Evolutionary conservation across 805 yeast genomes (phyloP).

Genomic region (Sugiyamaella floridensis): DNA sequence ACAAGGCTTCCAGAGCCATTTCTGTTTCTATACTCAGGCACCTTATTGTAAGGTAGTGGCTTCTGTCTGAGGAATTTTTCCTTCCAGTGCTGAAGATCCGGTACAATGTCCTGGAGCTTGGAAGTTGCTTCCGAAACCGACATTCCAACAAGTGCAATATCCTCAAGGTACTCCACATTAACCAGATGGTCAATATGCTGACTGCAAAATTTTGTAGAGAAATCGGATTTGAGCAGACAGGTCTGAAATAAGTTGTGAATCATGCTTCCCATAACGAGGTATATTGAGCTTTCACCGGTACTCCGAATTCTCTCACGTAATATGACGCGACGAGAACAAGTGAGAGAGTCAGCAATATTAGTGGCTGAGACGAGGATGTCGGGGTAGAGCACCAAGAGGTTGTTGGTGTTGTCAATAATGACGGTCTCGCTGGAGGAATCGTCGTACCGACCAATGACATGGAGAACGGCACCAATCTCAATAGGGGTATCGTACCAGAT

Average conservation of each 20-base stretch:
- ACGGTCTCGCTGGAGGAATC: constrained; percentile 19
- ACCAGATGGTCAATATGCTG: constrained; percentile 27
- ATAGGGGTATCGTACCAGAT: constrained; percentile 25
- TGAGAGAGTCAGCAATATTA: constrained; percentile 63
- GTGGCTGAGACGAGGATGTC: constrained; percentile 81
- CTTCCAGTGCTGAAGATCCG: constrained; percentile 26
- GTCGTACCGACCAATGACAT: constrained; percentile 27
- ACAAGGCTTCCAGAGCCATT: constrained; percentile 34
- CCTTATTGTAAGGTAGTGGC: neutral
- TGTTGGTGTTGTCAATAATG: constrained; percentile 48
- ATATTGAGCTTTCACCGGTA: constrained; percentile 51
- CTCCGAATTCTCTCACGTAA: constrained; percentile 51
- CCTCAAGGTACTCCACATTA: constrained; percentile 19
- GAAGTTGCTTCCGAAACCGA: constrained; percentile 44
- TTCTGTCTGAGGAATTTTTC: neutral
- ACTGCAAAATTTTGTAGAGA: constrained; percentile 36
- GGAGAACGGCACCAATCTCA: constrained; percentile 26
- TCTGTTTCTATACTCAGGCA: constrained; percentile 1
- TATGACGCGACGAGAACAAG: constrained; percentile 67
- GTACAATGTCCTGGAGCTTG: constrained; percentile 50
- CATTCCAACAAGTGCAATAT: constrained; percentile 49
- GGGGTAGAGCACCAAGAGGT: constrained; percentile 75
- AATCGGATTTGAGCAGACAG: constrained; percentile 38
- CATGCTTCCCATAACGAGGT: constrained; percentile 72
- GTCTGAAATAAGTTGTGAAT: constrained; percentile 70